Evolutionary conservation across 768 basidiomycete species (phyloP), one percentile per base, ranked within the genome.

Genomic region (Mycena albidolilacea): DNA sequence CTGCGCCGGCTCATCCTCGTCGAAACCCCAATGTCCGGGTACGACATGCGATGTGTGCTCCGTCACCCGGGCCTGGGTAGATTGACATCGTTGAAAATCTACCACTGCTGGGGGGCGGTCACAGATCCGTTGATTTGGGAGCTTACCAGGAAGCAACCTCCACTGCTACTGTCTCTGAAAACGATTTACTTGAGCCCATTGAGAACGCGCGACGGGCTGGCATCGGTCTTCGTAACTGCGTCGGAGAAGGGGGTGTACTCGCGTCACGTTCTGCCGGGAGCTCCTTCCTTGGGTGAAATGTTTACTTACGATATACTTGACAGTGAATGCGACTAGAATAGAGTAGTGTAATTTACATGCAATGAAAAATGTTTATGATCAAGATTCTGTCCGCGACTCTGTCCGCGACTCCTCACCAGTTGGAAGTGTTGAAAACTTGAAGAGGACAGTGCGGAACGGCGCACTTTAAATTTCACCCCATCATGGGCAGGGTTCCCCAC

Each of bases 281-380:
- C 48, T n/a, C 67, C 46, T 2, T 48, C 58, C 1, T 48, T 60
- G 67, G 55, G 67, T 12, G 17, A 30, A 2, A 50, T n/a, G 12
- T 68, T 68, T 30, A 48, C 67, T 9, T 50, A 48, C 11, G 46
- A 55, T 35, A 48, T 58, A 9, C 17, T 23, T 8, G 55, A 59
- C n/a, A 43, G 50, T 54, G 41, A 55, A 19, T 59, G 23, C 12
- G 41, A 23, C 35, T 57, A 57, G 55, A 57, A 50, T 50, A 50
- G 48, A 43, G 30, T 30, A 30, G 30, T 30, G 30, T 30, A 30
- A 30, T 30, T 30, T 30, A 30, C 30, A 30, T 30, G 30, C 30
- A 30, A 30, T 30, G 30, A 30, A 30, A 30, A 30, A 30, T 30
- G 30, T 30, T 3, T 30, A 30, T 30, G 30, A 30, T 30, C 30